Percentiles rank a stretch among this genome's conserved stretches.
These are phyloP conservation scores for Inga laurina DNA, from an alignment of 306 rosid genomes.

Conservation along the genomic window DNA sequence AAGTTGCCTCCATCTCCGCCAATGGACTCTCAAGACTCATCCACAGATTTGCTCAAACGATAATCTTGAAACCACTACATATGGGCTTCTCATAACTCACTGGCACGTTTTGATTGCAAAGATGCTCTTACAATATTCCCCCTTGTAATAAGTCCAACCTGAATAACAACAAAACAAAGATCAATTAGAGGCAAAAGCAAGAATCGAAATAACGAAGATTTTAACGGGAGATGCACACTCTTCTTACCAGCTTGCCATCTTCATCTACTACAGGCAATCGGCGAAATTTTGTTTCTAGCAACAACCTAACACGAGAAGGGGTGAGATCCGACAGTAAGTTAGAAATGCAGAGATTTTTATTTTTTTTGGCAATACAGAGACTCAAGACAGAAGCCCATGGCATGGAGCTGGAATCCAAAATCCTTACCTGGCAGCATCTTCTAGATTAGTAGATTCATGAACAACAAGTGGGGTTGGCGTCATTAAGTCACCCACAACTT, in stretches of 20 bases:
- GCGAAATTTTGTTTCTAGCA: constrained; percentile 90
- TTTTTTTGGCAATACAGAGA: background rate
- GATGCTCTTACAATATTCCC: constrained; percentile 94
- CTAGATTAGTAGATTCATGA: constrained; percentile 72
- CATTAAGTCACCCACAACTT: constrained; percentile 97
- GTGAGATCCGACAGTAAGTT: background rate
- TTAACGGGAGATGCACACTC: background rate
- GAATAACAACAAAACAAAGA: constrained; percentile 34
- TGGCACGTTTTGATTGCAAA: constrained; percentile 68
- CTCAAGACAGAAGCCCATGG: constrained; percentile 1
- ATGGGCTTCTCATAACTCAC: constrained; percentile 33
- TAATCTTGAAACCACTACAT: constrained; percentile 11
- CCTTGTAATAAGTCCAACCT: constrained; percentile 93
- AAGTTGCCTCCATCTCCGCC: constrained; percentile 31
- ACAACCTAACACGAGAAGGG: constrained; percentile 52
- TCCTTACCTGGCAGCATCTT: constrained; percentile 82
- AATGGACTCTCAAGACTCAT: constrained; percentile 20
- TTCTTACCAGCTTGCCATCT: constrained; percentile 78
- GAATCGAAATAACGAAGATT: constrained; percentile 16
- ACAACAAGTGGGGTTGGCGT: constrained; percentile 91
- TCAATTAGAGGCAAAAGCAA: constrained; percentile 31
- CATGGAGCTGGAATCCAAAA: constrained; percentile 11
- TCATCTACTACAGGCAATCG: constrained; percentile 87
- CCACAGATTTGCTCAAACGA: constrained; percentile 5
- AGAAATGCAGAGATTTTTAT: background rate